Conservation (phyloP, 2,329 filamentous ascomycete genomes). For the Pestalotiopsis sp. region DNA sequence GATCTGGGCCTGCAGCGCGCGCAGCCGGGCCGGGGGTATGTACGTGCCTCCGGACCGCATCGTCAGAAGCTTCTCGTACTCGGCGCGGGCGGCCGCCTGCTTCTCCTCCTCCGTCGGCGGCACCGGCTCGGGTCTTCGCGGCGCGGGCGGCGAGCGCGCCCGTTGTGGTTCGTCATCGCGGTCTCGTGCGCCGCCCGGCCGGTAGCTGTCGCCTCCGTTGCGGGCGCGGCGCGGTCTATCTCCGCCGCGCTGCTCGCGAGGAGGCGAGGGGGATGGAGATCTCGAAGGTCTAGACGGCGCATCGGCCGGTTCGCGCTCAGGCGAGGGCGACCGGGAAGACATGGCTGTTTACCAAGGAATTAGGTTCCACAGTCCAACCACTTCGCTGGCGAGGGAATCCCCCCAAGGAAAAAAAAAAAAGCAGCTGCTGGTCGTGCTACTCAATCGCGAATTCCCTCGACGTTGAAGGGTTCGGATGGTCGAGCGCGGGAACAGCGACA, state of each 20-base stretch:
- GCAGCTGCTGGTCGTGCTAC: not conserved
- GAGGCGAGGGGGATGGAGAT: slow-evolving; percentile 31
- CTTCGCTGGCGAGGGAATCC: not conserved
- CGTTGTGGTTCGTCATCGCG: slow-evolving; percentile 6
- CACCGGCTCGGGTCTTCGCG: slow-evolving; percentile 23
- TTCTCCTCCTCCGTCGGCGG: slow-evolving; percentile 75
- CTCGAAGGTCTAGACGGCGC: not conserved
- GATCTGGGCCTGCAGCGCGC: slow-evolving; percentile 93
- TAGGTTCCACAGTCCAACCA: not conserved
- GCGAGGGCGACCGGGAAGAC: slow-evolving; percentile 2
- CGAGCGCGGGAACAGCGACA: not conserved
- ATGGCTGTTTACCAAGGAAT: not conserved
- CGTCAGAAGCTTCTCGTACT: slow-evolving; percentile 88
- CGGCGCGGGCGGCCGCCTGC: slow-evolving; percentile 84
- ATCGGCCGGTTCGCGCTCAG: not conserved
- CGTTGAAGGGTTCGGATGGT: not conserved
- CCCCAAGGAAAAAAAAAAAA: not conserved
- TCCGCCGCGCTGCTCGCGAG: slow-evolving; percentile 29
- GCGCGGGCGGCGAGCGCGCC: slow-evolving; percentile 17
- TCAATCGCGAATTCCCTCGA: not conserved
- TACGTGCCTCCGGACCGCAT: slow-evolving; percentile 96
- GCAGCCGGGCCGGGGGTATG: slow-evolving; percentile 87
- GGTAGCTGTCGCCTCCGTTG: slow-evolving; percentile 53
- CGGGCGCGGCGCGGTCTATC: slow-evolving; percentile 31
- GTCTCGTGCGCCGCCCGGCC: slow-evolving; percentile 34